Conservation (phyloP, 148 eudicot species). For the Talinum fruticosum region DNA sequence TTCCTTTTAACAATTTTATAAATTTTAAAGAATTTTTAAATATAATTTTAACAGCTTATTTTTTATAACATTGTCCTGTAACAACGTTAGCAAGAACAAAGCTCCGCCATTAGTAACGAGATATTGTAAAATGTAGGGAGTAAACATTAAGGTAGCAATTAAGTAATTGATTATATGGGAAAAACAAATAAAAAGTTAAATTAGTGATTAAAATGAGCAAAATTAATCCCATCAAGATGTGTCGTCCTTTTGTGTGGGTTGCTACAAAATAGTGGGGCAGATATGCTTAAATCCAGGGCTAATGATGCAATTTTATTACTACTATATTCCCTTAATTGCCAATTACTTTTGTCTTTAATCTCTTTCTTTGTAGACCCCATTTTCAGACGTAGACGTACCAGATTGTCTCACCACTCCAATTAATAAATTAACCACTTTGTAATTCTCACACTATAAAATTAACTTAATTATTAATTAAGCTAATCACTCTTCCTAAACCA, state of each 20-base stretch:
- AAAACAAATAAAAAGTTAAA: background rate
- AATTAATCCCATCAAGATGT: background rate
- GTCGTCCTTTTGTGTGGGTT: background rate
- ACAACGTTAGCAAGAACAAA: too few relatives aligned
- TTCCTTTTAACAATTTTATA: too few relatives aligned
- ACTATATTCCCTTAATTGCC: background rate
- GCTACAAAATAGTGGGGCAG: background rate
- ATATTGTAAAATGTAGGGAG: too few relatives aligned
- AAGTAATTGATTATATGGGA: too few relatives aligned
- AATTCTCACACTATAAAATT: background rate
- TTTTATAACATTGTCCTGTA: too few relatives aligned
- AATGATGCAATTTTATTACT: background rate
- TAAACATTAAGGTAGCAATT: too few relatives aligned
- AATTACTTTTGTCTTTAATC: background rate
- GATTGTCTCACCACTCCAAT: background rate
- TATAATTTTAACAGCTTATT: too few relatives aligned
- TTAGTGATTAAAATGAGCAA: background rate
- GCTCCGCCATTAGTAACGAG: too few relatives aligned
- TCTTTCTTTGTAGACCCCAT: background rate
- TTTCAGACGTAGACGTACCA: background rate
- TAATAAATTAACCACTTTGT: background rate
- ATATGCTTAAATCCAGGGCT: slow-evolving; percentile 4
- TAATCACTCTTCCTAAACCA: too few relatives aligned
- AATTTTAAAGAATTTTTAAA: too few relatives aligned
- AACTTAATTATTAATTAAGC: background rate